A percentile compares a stretch with the other conserved stretches of the same genome.
Evolutionary conservation across 768 basidiomycete species (phyloP).

Genomic region (Lactarius trivialis): DNA sequence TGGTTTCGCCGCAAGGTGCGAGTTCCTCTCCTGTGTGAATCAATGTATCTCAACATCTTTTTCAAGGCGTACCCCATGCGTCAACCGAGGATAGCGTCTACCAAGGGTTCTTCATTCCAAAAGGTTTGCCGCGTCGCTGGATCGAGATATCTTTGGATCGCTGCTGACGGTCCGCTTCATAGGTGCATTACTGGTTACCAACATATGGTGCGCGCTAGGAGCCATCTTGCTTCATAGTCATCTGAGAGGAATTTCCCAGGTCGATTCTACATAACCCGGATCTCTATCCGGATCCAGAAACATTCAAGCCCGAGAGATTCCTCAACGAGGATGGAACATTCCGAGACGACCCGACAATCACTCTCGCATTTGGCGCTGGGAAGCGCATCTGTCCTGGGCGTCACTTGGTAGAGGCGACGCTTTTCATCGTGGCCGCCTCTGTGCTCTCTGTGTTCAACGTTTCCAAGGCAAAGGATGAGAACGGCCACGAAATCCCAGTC

Average conservation of each 20-base stretch:
- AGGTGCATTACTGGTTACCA: neutral
- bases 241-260: neutral
- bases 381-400: constrained; percentile 19
- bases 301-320: neutral
- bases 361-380: constrained; percentile 21
- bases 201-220: neutral
- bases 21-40: constrained; percentile 8
- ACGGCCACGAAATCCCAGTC: neutral
- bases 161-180: neutral
- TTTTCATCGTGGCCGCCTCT: constrained; percentile 8
- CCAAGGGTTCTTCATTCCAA: constrained; percentile 2
- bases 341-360: neutral
- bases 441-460: neutral
- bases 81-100: neutral
- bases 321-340: neutral
- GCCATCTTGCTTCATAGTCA: neutral
- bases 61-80: neutral
- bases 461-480: neutral
- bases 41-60: neutral
- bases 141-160: neutral
- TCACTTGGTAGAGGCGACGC: constrained; percentile 12
- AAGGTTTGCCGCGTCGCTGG: neutral
- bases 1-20: neutral
- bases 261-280: neutral
- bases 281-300: neutral